Evolutionary conservation across 2,329 filamentous ascomycete species (phyloP).

Genomic region (Ceratocystis huliohia): DNA sequence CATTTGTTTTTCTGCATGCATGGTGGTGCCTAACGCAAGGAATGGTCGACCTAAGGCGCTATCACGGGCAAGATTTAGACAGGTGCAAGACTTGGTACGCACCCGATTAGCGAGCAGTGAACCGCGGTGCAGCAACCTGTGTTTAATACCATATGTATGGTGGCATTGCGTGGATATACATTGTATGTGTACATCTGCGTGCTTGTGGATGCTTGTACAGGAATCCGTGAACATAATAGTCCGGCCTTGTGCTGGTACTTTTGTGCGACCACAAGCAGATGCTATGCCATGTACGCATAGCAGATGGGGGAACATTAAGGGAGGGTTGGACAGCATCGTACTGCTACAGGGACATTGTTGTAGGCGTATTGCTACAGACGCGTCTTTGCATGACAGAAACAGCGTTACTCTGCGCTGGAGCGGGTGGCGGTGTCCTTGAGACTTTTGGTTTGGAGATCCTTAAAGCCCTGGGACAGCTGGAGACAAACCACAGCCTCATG

Average conservation of each 20-base stretch:
- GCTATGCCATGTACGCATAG: background rate
- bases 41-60: background rate
- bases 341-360: background rate
- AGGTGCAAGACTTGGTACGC: background rate
- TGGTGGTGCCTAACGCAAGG: background rate
- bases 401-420: background rate
- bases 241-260: background rate
- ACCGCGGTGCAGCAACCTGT: background rate
- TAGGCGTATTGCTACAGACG: background rate
- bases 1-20: background rate
- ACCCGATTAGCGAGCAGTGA: background rate
- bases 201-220: background rate
- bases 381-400: background rate
- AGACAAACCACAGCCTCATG: background rate
- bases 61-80: background rate
- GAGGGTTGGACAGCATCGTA: background rate
- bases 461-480: background rate
- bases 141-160: background rate
- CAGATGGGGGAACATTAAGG: background rate
- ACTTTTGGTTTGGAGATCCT: background rate
- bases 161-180: background rate
- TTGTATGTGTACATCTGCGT: background rate
- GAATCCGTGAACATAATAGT: too few relatives aligned
- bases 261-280: background rate
- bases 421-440: background rate